Evolutionary conservation across 768 basidiomycete species (phyloP).

Genomic region (Daedaleopsis nitida): DNA sequence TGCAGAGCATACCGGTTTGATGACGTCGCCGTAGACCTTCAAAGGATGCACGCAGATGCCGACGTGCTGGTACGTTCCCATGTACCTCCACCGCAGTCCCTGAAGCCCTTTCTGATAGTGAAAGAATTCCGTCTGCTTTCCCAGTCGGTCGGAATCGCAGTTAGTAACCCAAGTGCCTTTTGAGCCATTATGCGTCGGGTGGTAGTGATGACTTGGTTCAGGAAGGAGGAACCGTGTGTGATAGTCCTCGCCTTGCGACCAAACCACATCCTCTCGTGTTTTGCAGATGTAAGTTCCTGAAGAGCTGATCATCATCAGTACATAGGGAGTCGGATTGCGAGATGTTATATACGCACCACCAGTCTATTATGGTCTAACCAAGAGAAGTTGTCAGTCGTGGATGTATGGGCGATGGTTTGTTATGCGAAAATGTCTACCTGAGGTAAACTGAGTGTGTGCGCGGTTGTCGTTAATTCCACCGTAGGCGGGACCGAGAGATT

Average conservation of each 20-base stretch:
- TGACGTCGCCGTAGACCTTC: background rate
- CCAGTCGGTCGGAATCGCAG: background rate
- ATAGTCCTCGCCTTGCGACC: background rate
- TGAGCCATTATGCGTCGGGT: background rate
- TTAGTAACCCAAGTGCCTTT: conserved; percentile 5
- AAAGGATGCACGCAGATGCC: background rate
- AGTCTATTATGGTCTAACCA: background rate
- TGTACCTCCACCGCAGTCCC: conserved; percentile 1
- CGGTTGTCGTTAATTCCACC: background rate
- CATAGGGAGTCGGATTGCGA: background rate
- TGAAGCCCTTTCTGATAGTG: background rate
- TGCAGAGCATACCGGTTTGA: background rate
- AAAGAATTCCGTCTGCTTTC: conserved; percentile 4
- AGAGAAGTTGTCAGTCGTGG: too few species aligned
- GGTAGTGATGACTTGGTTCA: conserved; percentile 1
- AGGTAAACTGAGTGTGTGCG: background rate
- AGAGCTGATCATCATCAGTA: background rate
- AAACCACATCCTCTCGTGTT: conserved; percentile 2
- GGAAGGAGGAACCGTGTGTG: conserved; percentile 1
- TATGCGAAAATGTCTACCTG: too few species aligned
- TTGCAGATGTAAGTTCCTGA: background rate
- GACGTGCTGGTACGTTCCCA: conserved; percentile 6
- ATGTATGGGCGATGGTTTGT: too few species aligned
- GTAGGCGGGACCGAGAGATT: background rate
- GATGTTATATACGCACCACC: background rate